Percentiles rank a stretch among this genome's conserved stretches.
These are phyloP conservation scores for Athelia sp. DNA, from an alignment of 1,284 basidiomycete genomes.

Conservation along the genomic window DNA sequence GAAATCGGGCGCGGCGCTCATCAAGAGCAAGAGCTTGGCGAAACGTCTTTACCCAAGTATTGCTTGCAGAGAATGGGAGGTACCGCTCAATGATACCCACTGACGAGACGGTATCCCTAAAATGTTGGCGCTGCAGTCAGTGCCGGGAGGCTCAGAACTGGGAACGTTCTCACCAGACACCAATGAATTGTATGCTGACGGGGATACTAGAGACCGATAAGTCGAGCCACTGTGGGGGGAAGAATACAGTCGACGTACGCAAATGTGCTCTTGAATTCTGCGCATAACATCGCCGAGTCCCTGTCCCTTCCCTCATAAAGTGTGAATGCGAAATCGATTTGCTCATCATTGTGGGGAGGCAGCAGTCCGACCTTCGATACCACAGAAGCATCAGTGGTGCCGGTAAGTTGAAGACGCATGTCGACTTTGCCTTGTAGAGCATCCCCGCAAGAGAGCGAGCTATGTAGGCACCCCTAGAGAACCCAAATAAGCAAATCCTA, in stretches of 20 bases:
- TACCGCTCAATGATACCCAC: conserved; percentile 52
- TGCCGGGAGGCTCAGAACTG: not conserved
- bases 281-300: conserved; percentile 44
- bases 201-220: too few relatives aligned
- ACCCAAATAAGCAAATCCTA: conserved; percentile 44
- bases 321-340: conserved; percentile 68
- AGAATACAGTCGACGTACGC: too few relatives aligned
- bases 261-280: conserved; percentile 60
- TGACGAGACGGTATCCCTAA: conserved; percentile 55
- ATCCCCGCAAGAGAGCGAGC: conserved; percentile 19
- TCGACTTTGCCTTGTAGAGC: not conserved
- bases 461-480: conserved; percentile 51
- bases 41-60: conserved; percentile 43
- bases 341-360: conserved; percentile 42
- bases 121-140: not conserved
- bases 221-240: too few relatives aligned
- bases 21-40: conserved; percentile 54
- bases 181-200: conserved; percentile 54
- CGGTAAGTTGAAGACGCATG: not conserved
- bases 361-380: conserved; percentile 37
- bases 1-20: conserved; percentile 25
- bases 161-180: conserved; percentile 53
- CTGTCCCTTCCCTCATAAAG: conserved; percentile 50
- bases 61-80: conserved; percentile 46
- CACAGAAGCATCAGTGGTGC: conserved; percentile 3